phyloP scores from a whole-genome alignment of 805 yeast species.

The Saturnispora gosingensis region DNA sequence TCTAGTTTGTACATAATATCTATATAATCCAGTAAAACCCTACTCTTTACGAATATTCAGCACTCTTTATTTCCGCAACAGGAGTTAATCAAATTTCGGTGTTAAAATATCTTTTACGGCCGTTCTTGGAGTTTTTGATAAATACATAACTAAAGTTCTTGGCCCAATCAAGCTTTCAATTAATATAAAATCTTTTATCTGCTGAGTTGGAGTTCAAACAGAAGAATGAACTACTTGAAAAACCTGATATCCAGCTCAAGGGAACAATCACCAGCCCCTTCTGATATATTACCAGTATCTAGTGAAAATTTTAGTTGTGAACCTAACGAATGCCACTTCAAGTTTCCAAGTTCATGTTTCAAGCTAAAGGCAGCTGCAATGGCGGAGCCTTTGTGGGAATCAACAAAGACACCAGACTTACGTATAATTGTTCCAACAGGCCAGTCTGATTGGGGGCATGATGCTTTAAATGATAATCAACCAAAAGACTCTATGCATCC shows the following conservation, averaged over 20 bases:
- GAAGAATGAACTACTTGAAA: conserved; percentile 18
- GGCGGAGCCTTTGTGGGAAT: conserved; percentile 47
- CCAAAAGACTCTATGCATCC: conserved; percentile 23
- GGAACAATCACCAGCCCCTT: conserved; percentile 24
- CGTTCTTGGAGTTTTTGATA: background rate
- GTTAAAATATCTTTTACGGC: background rate
- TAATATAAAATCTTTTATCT: background rate
- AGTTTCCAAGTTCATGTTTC: conserved; percentile 19
- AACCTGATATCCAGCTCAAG: conserved; percentile 5
- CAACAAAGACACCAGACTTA: conserved; percentile 58
- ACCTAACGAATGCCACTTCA: conserved; percentile 35
- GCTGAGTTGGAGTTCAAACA: background rate
- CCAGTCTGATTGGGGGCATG: conserved; percentile 74
- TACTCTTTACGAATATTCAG: background rate
- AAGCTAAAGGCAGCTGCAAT: conserved; percentile 30
- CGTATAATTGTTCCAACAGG: conserved; percentile 83
- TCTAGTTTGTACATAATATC: background rate
- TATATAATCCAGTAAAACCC: background rate
- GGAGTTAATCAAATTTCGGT: background rate
- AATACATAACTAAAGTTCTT: background rate
- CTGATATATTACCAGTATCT: conserved; percentile 35
- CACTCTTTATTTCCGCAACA: background rate
- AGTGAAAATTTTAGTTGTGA: conserved; percentile 45
- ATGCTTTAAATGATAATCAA: conserved; percentile 38
- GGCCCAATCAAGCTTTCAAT: background rate